Evolutionary conservation across 305 asterid genomes (phyloP), one percentile per base, ranked within the genome.

Genomic region (Solanum hybrid): DNA sequence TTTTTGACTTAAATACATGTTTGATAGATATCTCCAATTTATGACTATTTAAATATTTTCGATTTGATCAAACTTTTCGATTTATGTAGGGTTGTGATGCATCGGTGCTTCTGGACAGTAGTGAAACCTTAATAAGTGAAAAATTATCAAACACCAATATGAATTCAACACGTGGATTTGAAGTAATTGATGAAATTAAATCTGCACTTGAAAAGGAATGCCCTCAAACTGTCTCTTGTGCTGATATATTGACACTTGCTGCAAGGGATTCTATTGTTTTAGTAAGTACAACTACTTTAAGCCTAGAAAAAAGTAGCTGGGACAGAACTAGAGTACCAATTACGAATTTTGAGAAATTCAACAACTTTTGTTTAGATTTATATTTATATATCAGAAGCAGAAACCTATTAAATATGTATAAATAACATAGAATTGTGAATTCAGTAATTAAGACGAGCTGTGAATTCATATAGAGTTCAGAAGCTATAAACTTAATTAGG

Each of bases 211-310:
- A 95, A 91, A 92, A 75, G 27, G 92, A 89, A 37, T 95, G 96
- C 93, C 96, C 95, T 68, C 92, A 90, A 3, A 94, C 94, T 26
- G 96, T 95, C 22, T 96, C 98, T 17, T 95, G 95, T 27, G 93
- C 95, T 2, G 95, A 94, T 57, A 92, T 93, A 27, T 1, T 94
- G 83, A 90, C 93, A 11, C 89, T 94, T 76, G 94, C 91, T 33
- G 95, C 94, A 4, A 88, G 93, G 84, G 95, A 94, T 83, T 92
- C 95, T 26, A 89, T 89, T 2, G 89, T 91, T 88, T 51, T 90
- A 6, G 95, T 93, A 92, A 77, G 87, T 81, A 93, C 93, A 89
- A 24, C 32, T 0, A 72, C 78, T 72, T 26, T 72, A 72, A 26
- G 17, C 20, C 33, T 72, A 72, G 8, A 2, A 72, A 26, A 70